Evolutionary conservation across 148 eudicot genomes (phyloP).

Genomic region (Beta vulgaris): DNA sequence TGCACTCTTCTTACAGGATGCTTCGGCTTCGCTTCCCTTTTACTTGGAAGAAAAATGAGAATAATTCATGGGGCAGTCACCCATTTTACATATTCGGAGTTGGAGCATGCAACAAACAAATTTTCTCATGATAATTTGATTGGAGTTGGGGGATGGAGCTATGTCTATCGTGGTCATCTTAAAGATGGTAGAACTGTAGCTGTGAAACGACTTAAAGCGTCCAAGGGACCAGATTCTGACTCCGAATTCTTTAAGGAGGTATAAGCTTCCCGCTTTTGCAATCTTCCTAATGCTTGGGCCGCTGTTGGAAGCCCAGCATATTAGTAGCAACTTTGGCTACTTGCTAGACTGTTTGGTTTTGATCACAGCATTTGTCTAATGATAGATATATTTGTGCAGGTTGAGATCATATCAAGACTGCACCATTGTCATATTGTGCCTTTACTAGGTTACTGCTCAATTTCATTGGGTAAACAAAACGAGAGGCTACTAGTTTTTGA

Average conservation of each 20-base stretch:
- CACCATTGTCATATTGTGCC: conserved; percentile 90
- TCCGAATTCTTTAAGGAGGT: conserved; percentile 73
- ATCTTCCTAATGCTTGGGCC: background rate
- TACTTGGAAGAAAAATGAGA: conserved; percentile 42
- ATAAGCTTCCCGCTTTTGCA: conserved; percentile 17
- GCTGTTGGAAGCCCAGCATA: background rate
- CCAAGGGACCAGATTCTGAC: conserved; percentile 58
- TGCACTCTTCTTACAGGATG: conserved; percentile 51
- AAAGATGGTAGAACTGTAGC: conserved; percentile 71
- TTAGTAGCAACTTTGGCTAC: background rate
- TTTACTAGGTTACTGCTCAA: conserved; percentile 80
- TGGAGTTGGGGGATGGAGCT: conserved; percentile 92
- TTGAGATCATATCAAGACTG: conserved; percentile 80
- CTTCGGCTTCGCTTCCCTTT: conserved; percentile 40
- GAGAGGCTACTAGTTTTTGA: conserved; percentile 86
- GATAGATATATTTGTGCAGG: conserved; percentile 40
- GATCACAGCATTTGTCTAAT: background rate
- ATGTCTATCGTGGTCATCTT: conserved; percentile 72
- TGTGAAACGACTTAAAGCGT: conserved; percentile 65
- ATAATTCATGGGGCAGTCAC: conserved; percentile 50
- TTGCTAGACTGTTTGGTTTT: background rate
- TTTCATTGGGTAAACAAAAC: conserved; percentile 55
- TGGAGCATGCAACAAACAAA: conserved; percentile 79
- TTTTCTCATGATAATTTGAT: conserved; percentile 75
- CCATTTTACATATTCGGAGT: conserved; percentile 68